A percentile compares a stretch with the other conserved stretches of the same genome.
Evolutionary conservation across 352 stramenopile species (phyloP).

Genomic region (Peronosclerospora sorghi): DNA sequence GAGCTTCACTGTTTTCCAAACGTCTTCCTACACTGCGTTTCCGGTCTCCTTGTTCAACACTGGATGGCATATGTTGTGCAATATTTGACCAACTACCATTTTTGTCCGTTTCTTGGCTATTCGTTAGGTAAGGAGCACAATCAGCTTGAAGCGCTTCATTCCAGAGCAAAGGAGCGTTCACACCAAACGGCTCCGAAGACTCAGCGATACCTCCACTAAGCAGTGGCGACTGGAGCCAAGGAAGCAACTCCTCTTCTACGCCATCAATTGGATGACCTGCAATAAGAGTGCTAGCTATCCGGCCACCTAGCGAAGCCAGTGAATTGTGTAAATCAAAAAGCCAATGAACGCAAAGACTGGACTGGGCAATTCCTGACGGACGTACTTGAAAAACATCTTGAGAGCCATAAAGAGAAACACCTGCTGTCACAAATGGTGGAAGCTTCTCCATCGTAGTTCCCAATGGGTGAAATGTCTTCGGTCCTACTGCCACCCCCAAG

Average conservation of each 20-base stretch:
- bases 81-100: constrained; percentile 1
- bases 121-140: constrained; percentile 15
- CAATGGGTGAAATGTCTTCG: constrained; percentile 23
- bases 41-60: constrained; percentile 2
- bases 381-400: constrained; percentile 68
- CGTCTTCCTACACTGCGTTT: constrained; percentile 11
- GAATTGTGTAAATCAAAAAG: constrained; percentile 74
- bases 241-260: constrained; percentile 71
- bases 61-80: constrained; percentile 1
- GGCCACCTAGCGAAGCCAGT: constrained; percentile 52
- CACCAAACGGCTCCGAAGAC: constrained; percentile 1
- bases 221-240: constrained; percentile 75
- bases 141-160: constrained; percentile 27
- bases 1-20: constrained; percentile 8
- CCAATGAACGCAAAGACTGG: constrained; percentile 75
- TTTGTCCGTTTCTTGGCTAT: constrained; percentile 1
- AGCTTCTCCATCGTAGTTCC: constrained; percentile 22
- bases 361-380: constrained; percentile 59
- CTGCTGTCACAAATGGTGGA: constrained; percentile 30
- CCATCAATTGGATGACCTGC: constrained; percentile 60
- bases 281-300: constrained; percentile 63
- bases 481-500: constrained; percentile 46
- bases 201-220: constrained; percentile 55
- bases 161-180: constrained; percentile 18
- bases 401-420: constrained; percentile 56